A percentile compares a stretch with the other conserved stretches of the same genome.
These are phyloP conservation scores for Bassia scoparia DNA, from an alignment of 148 eudicot species.

Conservation along the genomic window DNA sequence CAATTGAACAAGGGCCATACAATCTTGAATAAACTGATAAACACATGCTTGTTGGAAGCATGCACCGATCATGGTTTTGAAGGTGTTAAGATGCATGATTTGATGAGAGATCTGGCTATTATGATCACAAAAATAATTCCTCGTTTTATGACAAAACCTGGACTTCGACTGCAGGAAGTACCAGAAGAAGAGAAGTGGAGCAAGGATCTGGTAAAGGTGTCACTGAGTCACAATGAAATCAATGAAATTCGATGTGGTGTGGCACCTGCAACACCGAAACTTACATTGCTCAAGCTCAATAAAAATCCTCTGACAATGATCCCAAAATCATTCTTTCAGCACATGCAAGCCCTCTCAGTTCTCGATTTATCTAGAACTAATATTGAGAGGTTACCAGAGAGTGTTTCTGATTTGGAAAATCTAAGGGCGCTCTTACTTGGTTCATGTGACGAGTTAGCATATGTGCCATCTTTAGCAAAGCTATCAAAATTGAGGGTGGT, in stretches of 20 bases:
- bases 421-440: slow-evolving; percentile 11
- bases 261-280: slow-evolving; percentile 17
- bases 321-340: slow-evolving; percentile 17
- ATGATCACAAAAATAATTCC: slow-evolving; percentile 1
- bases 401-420: slow-evolving; percentile 20
- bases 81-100: slow-evolving; percentile 20
- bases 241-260: slow-evolving; percentile 1
- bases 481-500: slow-evolving; percentile 13
- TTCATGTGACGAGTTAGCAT: background rate
- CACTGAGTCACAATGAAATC: slow-evolving; percentile 21
- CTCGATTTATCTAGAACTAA: slow-evolving; percentile 31
- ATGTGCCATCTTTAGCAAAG: slow-evolving; percentile 16
- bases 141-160: slow-evolving; percentile 24
- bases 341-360: slow-evolving; percentile 23
- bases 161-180: background rate
- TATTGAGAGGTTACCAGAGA: slow-evolving; percentile 20
- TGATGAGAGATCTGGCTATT: slow-evolving; percentile 18
- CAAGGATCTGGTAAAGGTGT: slow-evolving; percentile 30
- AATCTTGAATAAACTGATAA: slow-evolving; percentile 29
- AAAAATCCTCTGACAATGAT: slow-evolving; percentile 1
- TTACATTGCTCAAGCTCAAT: slow-evolving; percentile 18
- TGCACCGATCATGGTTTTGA: too few relatives aligned
- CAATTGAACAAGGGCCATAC: slow-evolving; percentile 35
- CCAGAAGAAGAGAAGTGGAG: slow-evolving; percentile 25
- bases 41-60: slow-evolving; percentile 18